Evolutionary conservation across 352 stramenopile genomes (phyloP).

Genomic region (Pilasporangium apinafurcum): DNA sequence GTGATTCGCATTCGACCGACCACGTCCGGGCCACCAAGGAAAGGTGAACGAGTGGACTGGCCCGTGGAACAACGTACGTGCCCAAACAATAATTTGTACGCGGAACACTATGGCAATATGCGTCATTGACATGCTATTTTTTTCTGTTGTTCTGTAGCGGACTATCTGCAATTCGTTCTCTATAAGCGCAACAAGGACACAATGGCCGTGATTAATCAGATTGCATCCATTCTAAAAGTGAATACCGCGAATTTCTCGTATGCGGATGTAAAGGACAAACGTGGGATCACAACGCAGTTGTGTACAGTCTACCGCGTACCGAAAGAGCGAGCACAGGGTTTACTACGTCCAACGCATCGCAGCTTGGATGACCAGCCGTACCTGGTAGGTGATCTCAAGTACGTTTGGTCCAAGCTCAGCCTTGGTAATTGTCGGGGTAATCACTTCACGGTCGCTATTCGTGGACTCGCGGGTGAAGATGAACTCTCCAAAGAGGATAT

Average conservation of each 20-base stretch:
- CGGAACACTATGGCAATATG: background rate
- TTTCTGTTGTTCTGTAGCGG: conserved; percentile 32
- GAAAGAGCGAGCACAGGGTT: conserved; percentile 48
- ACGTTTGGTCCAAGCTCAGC: conserved; percentile 77
- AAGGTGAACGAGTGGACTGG: conserved; percentile 59
- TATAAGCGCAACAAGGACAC: conserved; percentile 98
- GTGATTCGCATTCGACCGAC: conserved; percentile 65
- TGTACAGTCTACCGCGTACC: conserved; percentile 86
- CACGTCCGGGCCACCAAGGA: conserved; percentile 23
- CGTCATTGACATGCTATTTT: background rate
- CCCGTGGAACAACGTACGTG: conserved; percentile 63
- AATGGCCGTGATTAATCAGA: conserved; percentile 72
- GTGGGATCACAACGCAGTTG: conserved; percentile 94
- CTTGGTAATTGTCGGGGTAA: conserved; percentile 90
- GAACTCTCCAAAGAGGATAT: conserved; percentile 26
- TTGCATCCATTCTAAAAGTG: conserved; percentile 67
- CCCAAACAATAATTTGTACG: background rate
- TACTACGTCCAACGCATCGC: conserved; percentile 19
- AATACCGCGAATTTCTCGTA: conserved; percentile 83
- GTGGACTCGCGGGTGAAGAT: conserved; percentile 78
- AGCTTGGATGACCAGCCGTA: conserved; percentile 73
- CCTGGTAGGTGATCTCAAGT: conserved; percentile 90
- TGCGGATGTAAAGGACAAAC: conserved; percentile 97
- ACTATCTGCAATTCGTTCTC: conserved; percentile 94
- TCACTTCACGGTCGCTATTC: conserved; percentile 90